Evolutionary conservation across 495 filamentous ascomycete species (phyloP), one percentile per base, ranked within the genome.

Genomic region (Elasticomyces elasticus): DNA sequence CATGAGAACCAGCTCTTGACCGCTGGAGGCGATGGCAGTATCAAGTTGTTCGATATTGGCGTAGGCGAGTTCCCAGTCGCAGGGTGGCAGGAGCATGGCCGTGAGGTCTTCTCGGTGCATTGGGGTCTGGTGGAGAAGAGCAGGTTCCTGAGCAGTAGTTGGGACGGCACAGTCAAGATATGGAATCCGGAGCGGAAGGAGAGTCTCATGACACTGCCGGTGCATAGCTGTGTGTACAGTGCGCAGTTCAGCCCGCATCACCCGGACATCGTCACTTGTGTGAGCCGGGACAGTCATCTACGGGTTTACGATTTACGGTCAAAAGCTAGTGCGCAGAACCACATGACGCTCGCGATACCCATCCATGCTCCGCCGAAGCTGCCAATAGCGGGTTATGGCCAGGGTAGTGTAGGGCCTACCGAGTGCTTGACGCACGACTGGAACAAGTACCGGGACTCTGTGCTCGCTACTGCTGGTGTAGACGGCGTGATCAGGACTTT

Each of bases 361-460:
- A 86, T 89, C 56, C 89, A 94, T 66, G 73, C 76, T 2, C 72
- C 77, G 2, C 75, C 76, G 3, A 67, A 66, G 53, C 56, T 63
- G n/a, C 33, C 42, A 2, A 37, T 58, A 17, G 65, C 67, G 31
- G 69, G 69, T 7, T 52, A 61, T 38, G 69, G 74, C 0, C 64
- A 72, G 10, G 70, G 71, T 26, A 71, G 54, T 68, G 44, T 73
- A 48, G 69, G 77, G n/a, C 84, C 84, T 0, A 74, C 77, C 17
- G 92, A 98, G 72, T 78, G 84, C 26, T 78, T 98, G 15, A 96
- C 91, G 1, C 92, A 96, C 66, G 92, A 98, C 69, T 97, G 94
- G 94, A 98, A 98, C 68, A 98, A 98, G 66, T 98, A 98, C 66
- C 81, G 85, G 1, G 79, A 86, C 27, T 82, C 79, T 0, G 74